Evolutionary conservation across 2,329 filamentous ascomycete species (phyloP).

Genomic region (Sordariomycetes sp.): DNA sequence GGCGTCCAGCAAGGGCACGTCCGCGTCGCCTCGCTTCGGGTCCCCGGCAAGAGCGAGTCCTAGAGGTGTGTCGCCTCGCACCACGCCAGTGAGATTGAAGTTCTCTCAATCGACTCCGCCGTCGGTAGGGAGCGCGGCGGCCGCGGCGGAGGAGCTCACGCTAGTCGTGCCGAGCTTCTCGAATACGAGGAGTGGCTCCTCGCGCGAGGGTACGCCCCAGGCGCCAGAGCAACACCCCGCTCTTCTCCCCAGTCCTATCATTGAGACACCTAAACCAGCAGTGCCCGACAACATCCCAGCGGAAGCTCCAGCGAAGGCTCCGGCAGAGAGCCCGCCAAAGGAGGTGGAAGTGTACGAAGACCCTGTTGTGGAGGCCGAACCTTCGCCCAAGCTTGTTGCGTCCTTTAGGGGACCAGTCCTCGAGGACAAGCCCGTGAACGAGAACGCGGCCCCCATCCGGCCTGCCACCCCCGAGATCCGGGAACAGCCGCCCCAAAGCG

Average conservation of each 20-base stretch:
- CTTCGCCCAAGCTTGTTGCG: conserved; percentile 27
- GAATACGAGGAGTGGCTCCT: conserved; percentile 14
- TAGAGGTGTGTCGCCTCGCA: conserved; percentile 18
- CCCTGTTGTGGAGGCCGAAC: conserved; percentile 36
- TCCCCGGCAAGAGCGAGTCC: no score
- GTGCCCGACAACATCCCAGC: background rate
- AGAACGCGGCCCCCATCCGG: conserved; percentile 22
- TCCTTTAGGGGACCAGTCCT: conserved; percentile 34
- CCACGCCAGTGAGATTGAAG: conserved; percentile 26
- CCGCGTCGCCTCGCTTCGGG: no score
- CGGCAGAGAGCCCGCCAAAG: background rate
- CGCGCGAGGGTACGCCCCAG: conserved; percentile 1
- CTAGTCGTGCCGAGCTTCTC: conserved; percentile 35
- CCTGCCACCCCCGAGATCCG: background rate
- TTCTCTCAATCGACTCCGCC: conserved; percentile 14
- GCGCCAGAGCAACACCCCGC: conserved; percentile 13
- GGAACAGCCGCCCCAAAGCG: background rate
- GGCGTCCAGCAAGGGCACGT: conserved; percentile 12
- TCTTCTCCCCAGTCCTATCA: conserved; percentile 1
- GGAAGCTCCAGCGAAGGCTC: background rate
- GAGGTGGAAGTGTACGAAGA: conserved; percentile 41
- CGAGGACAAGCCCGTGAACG: conserved; percentile 47
- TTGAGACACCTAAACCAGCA: background rate
- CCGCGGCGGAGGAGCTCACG: conserved; percentile 29
- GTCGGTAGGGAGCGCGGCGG: conserved; percentile 16